Evolutionary conservation across 208 protist genomes (phyloP).

Genomic region (Wallacemonas collosoma): DNA sequence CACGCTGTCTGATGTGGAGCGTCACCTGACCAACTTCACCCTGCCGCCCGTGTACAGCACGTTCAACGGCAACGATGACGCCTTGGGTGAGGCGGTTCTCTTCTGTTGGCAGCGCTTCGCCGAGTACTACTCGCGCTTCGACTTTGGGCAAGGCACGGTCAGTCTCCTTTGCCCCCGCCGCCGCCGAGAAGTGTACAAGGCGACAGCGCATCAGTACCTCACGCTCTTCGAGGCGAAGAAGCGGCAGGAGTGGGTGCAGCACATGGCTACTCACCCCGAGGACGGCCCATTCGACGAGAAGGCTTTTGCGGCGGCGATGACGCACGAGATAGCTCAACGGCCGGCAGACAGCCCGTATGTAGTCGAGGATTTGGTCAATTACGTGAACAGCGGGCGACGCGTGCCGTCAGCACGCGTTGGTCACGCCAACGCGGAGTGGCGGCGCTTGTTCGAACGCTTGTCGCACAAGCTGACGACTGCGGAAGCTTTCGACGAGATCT

Average conservation of each 20-base stretch:
- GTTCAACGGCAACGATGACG: conserved; percentile 77
- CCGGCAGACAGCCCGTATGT: conserved; percentile 58
- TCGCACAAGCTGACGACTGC: conserved; percentile 42
- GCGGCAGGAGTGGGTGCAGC: conserved; percentile 59
- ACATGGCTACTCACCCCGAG: conserved; percentile 39
- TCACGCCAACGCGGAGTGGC: conserved; percentile 63
- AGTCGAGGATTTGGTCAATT: conserved; percentile 91
- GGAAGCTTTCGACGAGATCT: conserved; percentile 42
- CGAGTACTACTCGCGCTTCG: conserved; percentile 88
- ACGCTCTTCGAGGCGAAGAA: conserved; percentile 44
- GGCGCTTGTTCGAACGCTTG: conserved; percentile 54
- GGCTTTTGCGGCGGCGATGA: conserved; percentile 58
- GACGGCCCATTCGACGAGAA: conserved; percentile 57
- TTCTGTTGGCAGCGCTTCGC: conserved; percentile 83
- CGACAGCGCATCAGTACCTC: conserved; percentile 62
- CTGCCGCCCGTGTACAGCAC: conserved; percentile 79
- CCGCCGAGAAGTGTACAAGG: conserved; percentile 70
- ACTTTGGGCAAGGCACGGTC: conserved; percentile 80
- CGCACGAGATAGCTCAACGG: conserved; percentile 65
- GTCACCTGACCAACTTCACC: conserved; percentile 41
- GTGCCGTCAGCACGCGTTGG: conserved; percentile 44
- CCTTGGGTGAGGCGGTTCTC: conserved; percentile 83
- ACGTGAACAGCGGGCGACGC: conserved; percentile 85
- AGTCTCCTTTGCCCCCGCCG: conserved; percentile 85
- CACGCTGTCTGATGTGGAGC: conserved; percentile 59